Evolutionary conservation across 352 stramenopile species (phyloP), one percentile per base, ranked within the genome.

Genomic region (Phytophthora ohioensis): DNA sequence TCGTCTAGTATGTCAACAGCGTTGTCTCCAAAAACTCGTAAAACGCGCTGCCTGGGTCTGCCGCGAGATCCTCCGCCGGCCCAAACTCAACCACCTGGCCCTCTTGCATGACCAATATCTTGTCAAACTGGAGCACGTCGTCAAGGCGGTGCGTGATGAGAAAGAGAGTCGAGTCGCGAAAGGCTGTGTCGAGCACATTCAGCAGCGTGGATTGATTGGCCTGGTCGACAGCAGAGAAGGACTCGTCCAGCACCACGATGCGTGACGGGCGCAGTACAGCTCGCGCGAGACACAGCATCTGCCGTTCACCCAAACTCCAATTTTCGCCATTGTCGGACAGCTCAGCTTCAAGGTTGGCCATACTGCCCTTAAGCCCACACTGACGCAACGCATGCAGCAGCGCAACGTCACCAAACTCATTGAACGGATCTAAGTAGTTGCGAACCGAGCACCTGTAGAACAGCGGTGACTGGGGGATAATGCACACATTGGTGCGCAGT

Each of bases 61-160:
- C 68, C 4, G 78, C 77, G 39, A 87, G 77, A 10, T 84, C 76
- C 27, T 81, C 75, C 5, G 76, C 79, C 0, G 71, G 67, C 21
- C 79, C 79, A 65, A 84, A 84, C 27, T 87, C 79, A 30, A 74
- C 71, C 5, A 57, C 70, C 13, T 64, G 62, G 3, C 70, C 73
- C 27, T 87, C 64, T 4, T 77, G 56, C 70, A 81, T 78, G 17
- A 81, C 74, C 13, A 81, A 58, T 9, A 81, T 77, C 15, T 75
- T 71, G 45, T 81, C 71, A 15, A 81, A 79, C 48, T 64, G 57
- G 21, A 81, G 71, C 15, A 81, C 68, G 17, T 98, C 99, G 73
- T 99, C 93, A 7, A 99, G 82, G 5, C 97, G 80, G 74, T 99
- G 97, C 2, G 97, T 97, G 59, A 99, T 99, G 8, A 97, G 99